phyloP scores from a whole-genome alignment of 2,329 filamentous ascomycete genomes.

The Fusarium dimerum region DNA sequence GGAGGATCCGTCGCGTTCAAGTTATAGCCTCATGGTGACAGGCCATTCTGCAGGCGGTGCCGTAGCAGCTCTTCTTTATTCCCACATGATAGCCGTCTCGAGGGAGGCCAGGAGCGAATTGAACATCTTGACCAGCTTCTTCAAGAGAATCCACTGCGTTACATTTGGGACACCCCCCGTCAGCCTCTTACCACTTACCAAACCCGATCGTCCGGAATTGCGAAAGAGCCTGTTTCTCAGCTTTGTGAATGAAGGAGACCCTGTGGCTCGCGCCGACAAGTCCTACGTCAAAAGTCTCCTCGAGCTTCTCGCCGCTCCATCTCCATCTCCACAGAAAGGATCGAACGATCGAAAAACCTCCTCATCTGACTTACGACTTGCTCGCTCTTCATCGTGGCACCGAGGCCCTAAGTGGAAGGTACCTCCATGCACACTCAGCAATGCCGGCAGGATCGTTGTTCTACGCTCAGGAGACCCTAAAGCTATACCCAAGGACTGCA shows the following conservation, averaged over 20 bases:
- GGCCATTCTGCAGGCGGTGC: constrained; percentile 87
- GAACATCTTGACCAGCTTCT: constrained; percentile 66
- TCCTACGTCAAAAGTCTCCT: constrained; percentile 73
- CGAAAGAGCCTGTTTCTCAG: constrained; percentile 73
- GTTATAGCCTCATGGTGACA: constrained; percentile 76
- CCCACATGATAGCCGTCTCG: constrained; percentile 72
- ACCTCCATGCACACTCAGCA: constrained; percentile 66
- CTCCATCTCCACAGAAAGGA: constrained; percentile 40
- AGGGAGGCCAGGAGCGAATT: constrained; percentile 64
- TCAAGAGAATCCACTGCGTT: constrained; percentile 80
- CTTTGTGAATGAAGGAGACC: constrained; percentile 86
- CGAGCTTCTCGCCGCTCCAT: constrained; percentile 66
- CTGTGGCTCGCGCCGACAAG: constrained; percentile 75
- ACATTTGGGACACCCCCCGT: constrained; percentile 85
- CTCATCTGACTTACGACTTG: constrained; percentile 3
- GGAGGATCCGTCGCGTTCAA: constrained; percentile 67
- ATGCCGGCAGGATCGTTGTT: constrained; percentile 69
- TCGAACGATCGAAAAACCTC: constrained; percentile 19
- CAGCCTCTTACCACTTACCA: constrained; percentile 67
- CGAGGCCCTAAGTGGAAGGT: constrained; percentile 60
- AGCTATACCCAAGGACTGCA: constrained; percentile 42
- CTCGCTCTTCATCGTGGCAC: constrained; percentile 9
- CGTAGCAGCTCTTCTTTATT: constrained; percentile 76
- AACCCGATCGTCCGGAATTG: constrained; percentile 50
- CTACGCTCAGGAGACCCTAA: constrained; percentile 54